Evolutionary conservation across 208 protist genomes (phyloP), one percentile per base, ranked within the genome.

Genomic region (Trichomonas gallinae): DNA sequence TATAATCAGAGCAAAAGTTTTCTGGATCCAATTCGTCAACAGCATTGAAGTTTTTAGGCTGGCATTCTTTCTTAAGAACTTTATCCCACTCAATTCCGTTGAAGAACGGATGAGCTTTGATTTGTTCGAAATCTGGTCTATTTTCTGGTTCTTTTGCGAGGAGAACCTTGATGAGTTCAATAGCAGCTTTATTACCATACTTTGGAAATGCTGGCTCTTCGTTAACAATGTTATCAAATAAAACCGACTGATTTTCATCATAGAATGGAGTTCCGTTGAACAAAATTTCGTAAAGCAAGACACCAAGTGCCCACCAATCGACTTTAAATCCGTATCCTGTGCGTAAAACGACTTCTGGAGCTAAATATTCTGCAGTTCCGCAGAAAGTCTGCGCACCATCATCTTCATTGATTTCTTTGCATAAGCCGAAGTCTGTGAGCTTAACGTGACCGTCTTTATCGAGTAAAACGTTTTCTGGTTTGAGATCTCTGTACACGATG

Each of bases 151-250:
- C 44, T 93, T 93, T 93, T 13, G 42, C 21, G 1, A 93, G 44
- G 0, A 93, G 26, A n/a, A 6, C 17, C 26, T 38, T 93, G 15
- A 93, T 93, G 1, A 93, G 44, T 9, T 93, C 87, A 48, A 23
- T 51, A 13, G 44, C 40, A 49, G 44, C 17, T 17, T 93, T 93
- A 38, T 93, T 23, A 15, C 87, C 44, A 36, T 51, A 51, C 46
- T 93, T 93, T 48, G 87, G 87, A 58, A 93, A 40, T n/a, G 42
- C 87, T 51, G 87, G 87, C 46, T 93, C 87, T 51, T 51, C 13
- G 44, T 93, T 48, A 34, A 93, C 11, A 6, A 93, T 93, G 26
- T 93, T 93, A n/a, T 93, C 87, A 51, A 93, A 93, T 31, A 93
- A 48, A 48, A 51, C 44, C 2, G 40, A 26, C 46, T 93, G 87